phyloP scores from a whole-genome alignment of 1,139 yeast species.

The Lodderomyces pseudojiufengensis region DNA sequence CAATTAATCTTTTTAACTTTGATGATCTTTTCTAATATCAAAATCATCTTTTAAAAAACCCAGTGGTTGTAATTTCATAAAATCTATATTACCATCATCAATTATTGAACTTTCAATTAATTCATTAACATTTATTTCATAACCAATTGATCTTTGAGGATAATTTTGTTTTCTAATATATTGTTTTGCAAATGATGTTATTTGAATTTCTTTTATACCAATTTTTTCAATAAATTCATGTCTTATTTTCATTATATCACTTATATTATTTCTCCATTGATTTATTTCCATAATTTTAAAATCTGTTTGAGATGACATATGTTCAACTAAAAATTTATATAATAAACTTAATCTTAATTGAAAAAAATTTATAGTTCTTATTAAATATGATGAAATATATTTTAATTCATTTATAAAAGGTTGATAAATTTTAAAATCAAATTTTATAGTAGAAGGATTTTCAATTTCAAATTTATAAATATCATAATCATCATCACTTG shows the following conservation, averaged over 20 bases:
- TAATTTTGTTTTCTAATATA: slow-evolving; percentile 26
- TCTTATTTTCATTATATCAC: slow-evolving; percentile 25
- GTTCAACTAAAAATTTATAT: slow-evolving; percentile 29
- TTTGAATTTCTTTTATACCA: slow-evolving; percentile 26
- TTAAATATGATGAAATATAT: slow-evolving; percentile 28
- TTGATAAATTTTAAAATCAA: slow-evolving; percentile 16
- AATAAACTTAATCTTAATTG: slow-evolving; percentile 21
- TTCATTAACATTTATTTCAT: slow-evolving; percentile 7
- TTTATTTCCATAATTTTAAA: slow-evolving; percentile 32
- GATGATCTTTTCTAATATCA: slow-evolving; percentile 6
- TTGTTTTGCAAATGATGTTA: slow-evolving; percentile 26
- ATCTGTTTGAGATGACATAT: slow-evolving; percentile 18
- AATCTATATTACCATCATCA: slow-evolving; percentile 15
- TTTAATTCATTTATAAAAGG: slow-evolving; percentile 21
- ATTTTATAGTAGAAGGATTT: slow-evolving; percentile 11
- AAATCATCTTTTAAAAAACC: slow-evolving; percentile 20
- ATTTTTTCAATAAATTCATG: slow-evolving; percentile 23
- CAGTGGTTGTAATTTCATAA: slow-evolving; percentile 13
- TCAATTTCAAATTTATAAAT: slow-evolving; percentile 22
- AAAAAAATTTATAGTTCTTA: slow-evolving; percentile 32
- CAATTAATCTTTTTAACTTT: no score
- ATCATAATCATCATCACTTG: slow-evolving; percentile 23
- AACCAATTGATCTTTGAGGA: slow-evolving; percentile 16
- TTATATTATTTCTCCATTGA: slow-evolving; percentile 27
- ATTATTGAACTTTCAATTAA: slow-evolving; percentile 3